phyloP scores from a whole-genome alignment of 2,329 filamentous ascomycete genomes.

The Sclerotinia trifoliorum region DNA sequence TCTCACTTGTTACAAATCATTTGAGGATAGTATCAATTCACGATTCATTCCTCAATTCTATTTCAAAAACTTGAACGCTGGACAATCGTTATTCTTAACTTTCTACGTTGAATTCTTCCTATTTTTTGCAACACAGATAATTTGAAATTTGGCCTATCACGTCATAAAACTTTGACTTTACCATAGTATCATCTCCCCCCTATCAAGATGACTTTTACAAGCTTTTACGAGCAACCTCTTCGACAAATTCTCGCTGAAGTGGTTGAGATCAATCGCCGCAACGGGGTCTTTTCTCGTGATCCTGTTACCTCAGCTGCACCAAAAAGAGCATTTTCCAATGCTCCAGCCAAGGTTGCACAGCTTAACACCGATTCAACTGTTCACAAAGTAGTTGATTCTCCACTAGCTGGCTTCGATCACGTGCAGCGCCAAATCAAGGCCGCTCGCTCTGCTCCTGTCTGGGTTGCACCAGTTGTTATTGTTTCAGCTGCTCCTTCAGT shows the following conservation, averaged over 20 bases:
- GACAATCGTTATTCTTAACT: not conserved
- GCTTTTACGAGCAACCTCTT: not conserved
- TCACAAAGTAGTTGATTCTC: not conserved
- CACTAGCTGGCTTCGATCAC: not conserved
- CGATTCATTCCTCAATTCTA: not conserved
- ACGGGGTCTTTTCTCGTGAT: no score
- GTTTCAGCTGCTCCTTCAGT: not conserved
- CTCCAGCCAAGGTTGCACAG: not conserved
- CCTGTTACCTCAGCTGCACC: not conserved
- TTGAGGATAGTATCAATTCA: not conserved
- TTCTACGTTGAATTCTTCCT: not conserved
- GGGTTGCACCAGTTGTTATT: not conserved
- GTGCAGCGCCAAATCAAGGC: not conserved
- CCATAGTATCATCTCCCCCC: not conserved
- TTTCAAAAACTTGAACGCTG: not conserved
- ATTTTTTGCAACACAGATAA: not conserved
- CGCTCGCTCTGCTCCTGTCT: not conserved
- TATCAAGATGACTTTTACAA: not conserved
- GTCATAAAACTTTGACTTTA: not conserved
- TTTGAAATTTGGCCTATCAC: not conserved
- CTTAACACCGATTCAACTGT: not conserved
- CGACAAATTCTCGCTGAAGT: slow-evolving; percentile 2
- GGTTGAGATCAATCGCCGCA: not conserved
- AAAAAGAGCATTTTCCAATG: not conserved
- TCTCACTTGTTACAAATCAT: not conserved